Evolutionary conservation across 2,329 filamentous ascomycete genomes (phyloP), one percentile per base, ranked within the genome.

Genomic region (Monosporascus sp.): DNA sequence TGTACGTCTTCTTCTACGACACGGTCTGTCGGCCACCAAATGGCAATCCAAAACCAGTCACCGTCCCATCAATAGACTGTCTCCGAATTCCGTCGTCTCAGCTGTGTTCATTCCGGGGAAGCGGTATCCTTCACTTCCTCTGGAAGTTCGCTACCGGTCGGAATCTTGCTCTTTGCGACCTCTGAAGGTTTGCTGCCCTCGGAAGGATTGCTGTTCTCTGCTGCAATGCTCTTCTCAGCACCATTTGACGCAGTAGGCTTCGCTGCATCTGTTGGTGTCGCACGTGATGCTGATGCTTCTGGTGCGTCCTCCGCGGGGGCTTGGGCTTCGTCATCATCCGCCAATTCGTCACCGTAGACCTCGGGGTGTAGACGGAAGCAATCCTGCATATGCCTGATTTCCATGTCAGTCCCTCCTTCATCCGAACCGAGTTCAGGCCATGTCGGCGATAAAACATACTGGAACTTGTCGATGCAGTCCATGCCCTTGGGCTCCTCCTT

Each of bases 401-500:
- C 51, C 19, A 31, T 40, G 57, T 63, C 48, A 64, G 60, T 22
- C 11, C 14, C 26, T 57, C 40, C 54, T 77, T 65, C 70, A 69
- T 53, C 6, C 40, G n/a, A 14, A 27, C 58, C 61, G 55, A 64
- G 58, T 24, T 50, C 26, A 50, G 24, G 9, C 5, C 31, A 35
- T 14, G 9, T 35, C 9, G 19, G 17, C 41, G 16, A 22, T 37
- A 44, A 37, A 24, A 54, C 88, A 47, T 79, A 94, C 91, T 96
- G 92, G 81, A 97, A 97, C 76, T 94, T 96, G 27, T 96, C 91
- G 67, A 97, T 94, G 75, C 92, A 97, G 69, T 97, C 91, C 77
- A 96, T 93, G 50, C 93, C 93, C 84, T 99, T 99, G 37, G 92
- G 92, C 69, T 99, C 94, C 69, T 96, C 90, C 43, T 84, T 85